phyloP scores from a whole-genome alignment of 2,329 filamentous ascomycete species.

The Ceratocystis papillata region DNA sequence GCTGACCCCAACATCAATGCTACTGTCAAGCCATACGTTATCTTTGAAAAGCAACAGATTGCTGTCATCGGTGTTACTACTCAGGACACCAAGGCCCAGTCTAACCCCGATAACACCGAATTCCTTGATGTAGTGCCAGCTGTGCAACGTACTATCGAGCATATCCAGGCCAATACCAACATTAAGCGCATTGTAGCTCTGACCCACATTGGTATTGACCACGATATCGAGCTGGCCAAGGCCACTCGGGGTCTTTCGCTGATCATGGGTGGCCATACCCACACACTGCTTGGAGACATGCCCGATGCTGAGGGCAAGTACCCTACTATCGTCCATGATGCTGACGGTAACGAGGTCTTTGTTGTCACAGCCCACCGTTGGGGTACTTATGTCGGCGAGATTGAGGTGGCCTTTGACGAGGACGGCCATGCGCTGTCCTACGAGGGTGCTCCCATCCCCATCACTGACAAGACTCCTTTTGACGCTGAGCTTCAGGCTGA shows the following conservation, averaged over 20 bases:
- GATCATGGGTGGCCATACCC: conserved; percentile 54
- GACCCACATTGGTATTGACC: conserved; percentile 56
- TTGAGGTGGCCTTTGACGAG: conserved; percentile 52
- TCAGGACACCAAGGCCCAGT: conserved; percentile 46
- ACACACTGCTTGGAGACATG: conserved; percentile 51
- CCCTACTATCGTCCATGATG: conserved; percentile 51
- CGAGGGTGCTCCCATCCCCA: conserved; percentile 52
- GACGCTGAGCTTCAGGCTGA: conserved; percentile 47
- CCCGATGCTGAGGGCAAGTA: conserved; percentile 48
- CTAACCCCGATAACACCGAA: conserved; percentile 46
- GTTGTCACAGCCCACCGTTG: conserved; percentile 57
- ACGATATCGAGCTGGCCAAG: conserved; percentile 50
- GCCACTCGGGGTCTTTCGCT: conserved; percentile 52
- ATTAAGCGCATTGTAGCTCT: conserved; percentile 55
- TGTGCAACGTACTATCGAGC: conserved; percentile 51
- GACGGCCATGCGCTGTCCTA: conserved; percentile 52
- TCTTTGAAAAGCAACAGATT: conserved; percentile 50
- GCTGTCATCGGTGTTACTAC: conserved; percentile 57
- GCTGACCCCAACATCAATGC: conserved; percentile 48
- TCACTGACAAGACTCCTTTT: conserved; percentile 50
- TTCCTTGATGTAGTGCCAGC: conserved; percentile 49
- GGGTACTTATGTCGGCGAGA: conserved; percentile 59
- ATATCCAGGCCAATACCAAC: conserved; percentile 50
- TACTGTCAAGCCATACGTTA: conserved; percentile 54
- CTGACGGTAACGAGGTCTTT: conserved; percentile 55